Conservation (phyloP, 768 basidiomycete species). For the Leccinum pellstonianum region DNA sequence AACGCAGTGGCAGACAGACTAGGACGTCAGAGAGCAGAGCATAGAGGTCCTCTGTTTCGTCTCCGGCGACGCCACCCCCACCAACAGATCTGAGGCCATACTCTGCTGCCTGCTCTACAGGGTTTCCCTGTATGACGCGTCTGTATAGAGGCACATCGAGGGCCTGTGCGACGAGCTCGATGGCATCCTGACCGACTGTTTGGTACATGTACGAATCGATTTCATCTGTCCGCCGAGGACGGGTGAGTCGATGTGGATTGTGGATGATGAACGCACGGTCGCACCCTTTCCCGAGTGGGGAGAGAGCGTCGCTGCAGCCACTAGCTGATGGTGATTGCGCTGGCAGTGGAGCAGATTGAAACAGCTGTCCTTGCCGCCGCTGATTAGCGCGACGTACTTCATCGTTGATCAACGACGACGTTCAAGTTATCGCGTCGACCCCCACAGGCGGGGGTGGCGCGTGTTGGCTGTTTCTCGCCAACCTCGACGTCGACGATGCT, state of each 20-base stretch:
- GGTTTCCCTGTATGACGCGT: conserved; percentile 73
- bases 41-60: conserved; percentile 95
- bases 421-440: conserved; percentile 20
- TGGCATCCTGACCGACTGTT: conserved; percentile 96
- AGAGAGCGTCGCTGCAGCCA: conserved; percentile 85
- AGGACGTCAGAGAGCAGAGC: conserved; percentile 71
- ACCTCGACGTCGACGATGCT: conserved; percentile 57
- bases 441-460: conserved; percentile 17
- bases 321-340: conserved; percentile 80
- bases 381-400: conserved; percentile 93
- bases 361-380: conserved; percentile 97
- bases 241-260: conserved; percentile 3
- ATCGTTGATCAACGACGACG: conserved; percentile 37
- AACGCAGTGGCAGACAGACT: conserved; percentile 43
- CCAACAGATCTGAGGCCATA: conserved; percentile 71
- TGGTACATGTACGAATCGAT: conserved; percentile 98
- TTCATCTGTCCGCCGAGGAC: conserved; percentile 67
- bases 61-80: conserved; percentile 61
- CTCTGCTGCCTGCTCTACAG: conserved; percentile 78
- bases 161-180: conserved; percentile 81
- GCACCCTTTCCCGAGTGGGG: conserved; percentile 84
- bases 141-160: conserved; percentile 86
- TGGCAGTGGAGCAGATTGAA: conserved; percentile 91
- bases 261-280: conserved; percentile 38
- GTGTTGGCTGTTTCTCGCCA: not conserved